phyloP scores from a whole-genome alignment of 331 rosid genomes.

The Acacia pycnantha region DNA sequence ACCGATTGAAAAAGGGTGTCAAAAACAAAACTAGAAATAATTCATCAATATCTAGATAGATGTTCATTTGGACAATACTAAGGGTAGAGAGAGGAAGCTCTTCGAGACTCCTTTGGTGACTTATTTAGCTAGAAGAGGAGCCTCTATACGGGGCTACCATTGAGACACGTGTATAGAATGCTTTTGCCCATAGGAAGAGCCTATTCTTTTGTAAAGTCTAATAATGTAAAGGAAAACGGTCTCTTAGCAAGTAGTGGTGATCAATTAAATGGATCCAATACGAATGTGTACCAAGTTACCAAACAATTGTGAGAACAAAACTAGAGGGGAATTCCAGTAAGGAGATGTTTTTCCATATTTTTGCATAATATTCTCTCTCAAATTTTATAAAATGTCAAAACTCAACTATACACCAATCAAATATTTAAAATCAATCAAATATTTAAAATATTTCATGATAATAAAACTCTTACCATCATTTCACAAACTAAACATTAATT shows the following conservation, averaged over 20 bases:
- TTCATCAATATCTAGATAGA: slow-evolving; percentile 70
- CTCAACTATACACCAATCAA: too few species aligned
- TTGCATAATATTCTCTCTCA: too few species aligned
- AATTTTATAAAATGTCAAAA: too few species aligned
- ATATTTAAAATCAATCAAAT: too few species aligned
- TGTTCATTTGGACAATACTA: slow-evolving; percentile 47
- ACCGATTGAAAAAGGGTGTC: slow-evolving; percentile 58
- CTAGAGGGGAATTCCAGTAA: slow-evolving; percentile 48
- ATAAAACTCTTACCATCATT: too few species aligned
- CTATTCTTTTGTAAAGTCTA: slow-evolving; percentile 51
- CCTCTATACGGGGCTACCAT: slow-evolving; percentile 58
- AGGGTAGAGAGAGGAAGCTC: slow-evolving; percentile 69
- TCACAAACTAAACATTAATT: too few species aligned
- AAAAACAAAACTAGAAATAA: slow-evolving; percentile 69
- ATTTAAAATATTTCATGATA: too few species aligned
- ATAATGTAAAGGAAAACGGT: slow-evolving; percentile 69
- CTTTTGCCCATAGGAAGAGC: slow-evolving; percentile 69
- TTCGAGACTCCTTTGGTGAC: slow-evolving; percentile 88
- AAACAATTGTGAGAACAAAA: slow-evolving; percentile 39
- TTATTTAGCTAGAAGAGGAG: slow-evolving; percentile 50
- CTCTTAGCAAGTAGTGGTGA: slow-evolving; percentile 48
- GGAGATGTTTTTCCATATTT: slow-evolving; percentile 46
- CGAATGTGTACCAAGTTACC: slow-evolving; percentile 31
- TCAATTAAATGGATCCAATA: slow-evolving; percentile 45
- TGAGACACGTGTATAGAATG: slow-evolving; percentile 54